Evolutionary conservation across 2,329 filamentous ascomycete species (phyloP).

Genomic region (Aspergillus sp.): DNA sequence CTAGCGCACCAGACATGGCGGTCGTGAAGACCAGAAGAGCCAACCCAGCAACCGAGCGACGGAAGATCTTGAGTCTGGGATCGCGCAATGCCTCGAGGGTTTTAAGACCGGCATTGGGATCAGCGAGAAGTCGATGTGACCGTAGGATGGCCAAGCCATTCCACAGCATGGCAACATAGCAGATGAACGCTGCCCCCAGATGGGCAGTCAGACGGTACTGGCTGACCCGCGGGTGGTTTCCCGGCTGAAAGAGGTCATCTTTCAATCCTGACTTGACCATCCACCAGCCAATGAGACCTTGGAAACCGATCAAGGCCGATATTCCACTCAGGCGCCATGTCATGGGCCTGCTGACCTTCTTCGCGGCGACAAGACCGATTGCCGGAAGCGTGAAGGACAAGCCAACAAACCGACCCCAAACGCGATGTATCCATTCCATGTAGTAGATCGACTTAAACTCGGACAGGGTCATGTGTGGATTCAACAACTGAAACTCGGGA

Average conservation of each 20-base stretch:
- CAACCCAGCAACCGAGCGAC: conserved; percentile 61
- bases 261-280: conserved; percentile 97
- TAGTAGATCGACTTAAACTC: conserved; percentile 99
- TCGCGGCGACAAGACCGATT: conserved; percentile 73
- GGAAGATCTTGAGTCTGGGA: conserved; percentile 63
- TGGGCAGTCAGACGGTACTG: conserved; percentile 91
- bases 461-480: conserved; percentile 80
- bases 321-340: conserved; percentile 71
- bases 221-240: conserved; percentile 81
- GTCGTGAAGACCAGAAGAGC: conserved; percentile 74
- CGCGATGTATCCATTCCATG: conserved; percentile 95
- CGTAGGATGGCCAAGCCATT: conserved; percentile 78
- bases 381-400: conserved; percentile 82
- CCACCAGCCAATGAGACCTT: conserved; percentile 96
- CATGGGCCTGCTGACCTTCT: conserved; percentile 69
- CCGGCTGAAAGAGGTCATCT: conserved; percentile 88
- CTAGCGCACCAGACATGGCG: conserved; percentile 85
- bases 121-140: conserved; percentile 59
- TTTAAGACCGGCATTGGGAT: conserved; percentile 54
- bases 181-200: conserved; percentile 79
- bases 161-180: conserved; percentile 90
- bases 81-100: conserved; percentile 53
- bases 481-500: conserved; percentile 85
- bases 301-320: conserved; percentile 80
- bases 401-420: conserved; percentile 90